phyloP scores from a whole-genome alignment of 2,329 filamentous ascomycete genomes.

The Didymella pinodella region DNA sequence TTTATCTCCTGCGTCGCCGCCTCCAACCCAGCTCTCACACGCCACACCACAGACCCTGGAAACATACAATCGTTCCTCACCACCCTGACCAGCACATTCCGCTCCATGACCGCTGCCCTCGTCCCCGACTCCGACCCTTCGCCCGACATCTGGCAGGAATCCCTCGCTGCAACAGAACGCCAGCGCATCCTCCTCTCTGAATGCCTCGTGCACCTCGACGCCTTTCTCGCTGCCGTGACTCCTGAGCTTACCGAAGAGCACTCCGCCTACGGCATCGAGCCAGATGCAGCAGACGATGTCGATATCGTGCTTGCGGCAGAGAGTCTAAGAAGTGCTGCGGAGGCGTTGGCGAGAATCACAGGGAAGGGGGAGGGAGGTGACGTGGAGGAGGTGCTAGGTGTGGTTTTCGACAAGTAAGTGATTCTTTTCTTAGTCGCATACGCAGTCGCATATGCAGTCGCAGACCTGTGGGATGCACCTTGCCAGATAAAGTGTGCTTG shows the following conservation, averaged over 20 bases:
- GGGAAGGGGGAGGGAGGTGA: conserved; percentile 85
- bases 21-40: not conserved
- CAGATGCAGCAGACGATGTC: conserved; percentile 44
- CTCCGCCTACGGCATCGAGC: conserved; percentile 12
- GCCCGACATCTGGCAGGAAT: conserved; percentile 77
- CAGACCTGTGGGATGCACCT: too few species aligned
- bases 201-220: conserved; percentile 74
- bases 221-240: conserved; percentile 71
- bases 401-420: conserved; percentile 95
- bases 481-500: too few species aligned
- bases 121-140: conserved; percentile 58
- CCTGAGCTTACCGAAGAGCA: conserved; percentile 12
- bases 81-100: conserved; percentile 73
- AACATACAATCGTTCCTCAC: conserved; percentile 74
- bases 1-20: conserved; percentile 77
- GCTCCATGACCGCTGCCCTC: conserved; percentile 68
- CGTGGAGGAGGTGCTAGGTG: conserved; percentile 93
- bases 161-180: conserved; percentile 88
- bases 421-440: conserved; percentile 1
- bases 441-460: too few species aligned
- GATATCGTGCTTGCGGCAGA: conserved; percentile 94
- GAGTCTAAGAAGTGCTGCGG: conserved; percentile 68
- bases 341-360: conserved; percentile 76
- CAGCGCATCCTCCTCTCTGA: conserved; percentile 81
- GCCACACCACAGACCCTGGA: conserved; percentile 60